A percentile compares a stretch with the other conserved stretches of the same genome.
phyloP scores from a whole-genome alignment of 306 rosid genomes.

The Hippophae tibetana region DNA sequence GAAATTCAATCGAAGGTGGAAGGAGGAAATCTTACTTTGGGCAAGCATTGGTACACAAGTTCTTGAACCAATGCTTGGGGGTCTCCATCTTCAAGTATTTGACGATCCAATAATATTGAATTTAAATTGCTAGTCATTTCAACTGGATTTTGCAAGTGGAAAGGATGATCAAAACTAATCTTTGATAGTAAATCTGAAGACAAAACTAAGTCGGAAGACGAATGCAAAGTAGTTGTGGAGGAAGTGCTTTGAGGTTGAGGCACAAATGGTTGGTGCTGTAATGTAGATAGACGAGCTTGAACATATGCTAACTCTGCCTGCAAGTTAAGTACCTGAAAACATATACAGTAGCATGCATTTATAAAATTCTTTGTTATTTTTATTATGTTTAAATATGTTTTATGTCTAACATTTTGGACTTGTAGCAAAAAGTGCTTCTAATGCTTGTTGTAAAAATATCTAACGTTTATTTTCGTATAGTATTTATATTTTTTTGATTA shows the following conservation, averaged over 20 bases:
- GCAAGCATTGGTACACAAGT: constrained; percentile 48
- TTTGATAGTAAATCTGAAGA: constrained; percentile 1
- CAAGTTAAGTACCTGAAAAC: constrained; percentile 58
- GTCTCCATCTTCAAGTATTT: constrained; percentile 29
- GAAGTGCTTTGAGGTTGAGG: constrained; percentile 1
- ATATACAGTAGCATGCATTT: neutral
- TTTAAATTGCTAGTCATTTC: constrained; percentile 20
- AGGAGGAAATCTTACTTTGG: constrained; percentile 48
- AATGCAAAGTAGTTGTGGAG: constrained; percentile 22
- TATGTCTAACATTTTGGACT: too few relatives aligned
- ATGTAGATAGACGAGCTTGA: constrained; percentile 57
- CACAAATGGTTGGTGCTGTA: constrained; percentile 26
- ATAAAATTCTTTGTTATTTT: neutral
- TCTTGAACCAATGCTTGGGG: constrained; percentile 57
- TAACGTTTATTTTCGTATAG: too few relatives aligned
- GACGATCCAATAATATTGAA: constrained; percentile 19
- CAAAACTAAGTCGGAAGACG: constrained; percentile 15
- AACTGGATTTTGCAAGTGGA: constrained; percentile 15
- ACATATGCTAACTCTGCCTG: constrained; percentile 70
- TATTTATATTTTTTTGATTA: too few relatives aligned
- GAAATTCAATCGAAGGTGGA: neutral
- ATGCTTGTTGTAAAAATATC: too few relatives aligned
- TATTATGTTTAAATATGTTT: too few relatives aligned
- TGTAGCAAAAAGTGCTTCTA: too few relatives aligned
- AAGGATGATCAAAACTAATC: constrained; percentile 24